Conservation (phyloP, 2,329 filamentous ascomycete species). For the Eurotiales sp. region DNA sequence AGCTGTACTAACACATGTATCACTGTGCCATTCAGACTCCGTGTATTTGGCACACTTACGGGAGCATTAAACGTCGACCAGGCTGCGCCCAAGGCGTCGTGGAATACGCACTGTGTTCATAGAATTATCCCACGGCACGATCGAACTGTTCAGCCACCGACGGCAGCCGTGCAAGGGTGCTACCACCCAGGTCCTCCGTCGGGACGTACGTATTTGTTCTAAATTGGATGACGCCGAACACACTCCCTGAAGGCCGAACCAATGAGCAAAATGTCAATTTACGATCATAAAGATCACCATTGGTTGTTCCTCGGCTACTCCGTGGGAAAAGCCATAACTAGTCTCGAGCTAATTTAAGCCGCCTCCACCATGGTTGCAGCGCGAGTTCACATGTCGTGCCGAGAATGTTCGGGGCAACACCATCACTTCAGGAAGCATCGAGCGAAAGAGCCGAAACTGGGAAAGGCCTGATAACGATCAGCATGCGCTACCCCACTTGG, state of each 20-base stretch:
- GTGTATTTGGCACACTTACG: too few relatives aligned
- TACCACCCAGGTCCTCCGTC: not conserved
- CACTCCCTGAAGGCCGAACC: not conserved
- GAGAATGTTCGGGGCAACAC: not conserved
- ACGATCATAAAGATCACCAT: too few relatives aligned
- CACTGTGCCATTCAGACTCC: not conserved
- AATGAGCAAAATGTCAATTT: not conserved
- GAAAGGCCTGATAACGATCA: slow-evolving; percentile 10
- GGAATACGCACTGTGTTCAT: not conserved
- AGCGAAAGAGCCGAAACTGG: slow-evolving; percentile 11
- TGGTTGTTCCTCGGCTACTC: not conserved
- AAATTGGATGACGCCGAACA: not conserved
- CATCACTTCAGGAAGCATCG: not conserved
- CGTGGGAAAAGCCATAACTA: not conserved
- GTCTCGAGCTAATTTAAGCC: slow-evolving; percentile 3
- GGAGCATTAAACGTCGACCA: not conserved
- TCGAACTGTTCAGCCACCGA: not conserved
- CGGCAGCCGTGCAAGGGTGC: not conserved
- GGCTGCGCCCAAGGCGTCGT: not conserved
- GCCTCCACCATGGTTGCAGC: slow-evolving; percentile 9
- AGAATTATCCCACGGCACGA: not conserved
- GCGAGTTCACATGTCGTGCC: slow-evolving; percentile 10
- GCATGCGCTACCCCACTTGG: slow-evolving; percentile 4
- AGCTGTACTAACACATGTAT: not conserved
- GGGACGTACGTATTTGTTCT: not conserved